These are phyloP conservation scores for Syzygium aromaticum DNA, from an alignment of 345 rosid genomes.

Conservation along the genomic window DNA sequence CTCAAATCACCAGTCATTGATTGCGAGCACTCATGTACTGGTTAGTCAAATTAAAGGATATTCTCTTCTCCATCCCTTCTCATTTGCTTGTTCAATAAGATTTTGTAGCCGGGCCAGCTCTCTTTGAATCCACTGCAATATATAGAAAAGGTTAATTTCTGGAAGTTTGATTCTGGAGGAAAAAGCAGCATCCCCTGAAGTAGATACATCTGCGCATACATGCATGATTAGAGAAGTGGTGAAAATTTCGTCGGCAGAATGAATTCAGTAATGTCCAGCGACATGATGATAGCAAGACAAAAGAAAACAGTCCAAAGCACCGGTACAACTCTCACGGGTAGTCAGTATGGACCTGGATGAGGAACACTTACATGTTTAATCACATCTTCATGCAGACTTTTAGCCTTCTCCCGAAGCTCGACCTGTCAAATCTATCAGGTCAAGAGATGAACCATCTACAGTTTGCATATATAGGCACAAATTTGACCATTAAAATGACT, in stretches of 20 bases:
- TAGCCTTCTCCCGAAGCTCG: constrained; percentile 38
- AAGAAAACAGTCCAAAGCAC: not conserved
- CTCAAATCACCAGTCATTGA: not conserved
- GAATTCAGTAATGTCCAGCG: not conserved
- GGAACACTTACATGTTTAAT: constrained; percentile 32
- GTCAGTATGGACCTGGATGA: not conserved
- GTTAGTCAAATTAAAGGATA: constrained; percentile 30
- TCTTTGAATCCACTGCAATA: constrained; percentile 31
- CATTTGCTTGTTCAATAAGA: constrained; percentile 31
- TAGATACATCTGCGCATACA: not conserved
- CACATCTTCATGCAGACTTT: constrained; percentile 38
- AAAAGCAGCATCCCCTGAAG: not conserved
- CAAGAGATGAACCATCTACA: not conserved
- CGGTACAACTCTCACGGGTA: not conserved
- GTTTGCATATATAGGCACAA: not conserved
- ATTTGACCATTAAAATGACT: not conserved
- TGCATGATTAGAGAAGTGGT: not conserved
- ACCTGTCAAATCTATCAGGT: constrained; percentile 17
- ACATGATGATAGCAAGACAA: not conserved
- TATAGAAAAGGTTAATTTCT: not conserved
- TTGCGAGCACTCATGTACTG: not conserved
- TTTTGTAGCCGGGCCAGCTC: constrained; percentile 26
- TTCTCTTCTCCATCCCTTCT: constrained; percentile 67
- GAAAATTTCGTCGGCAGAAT: not conserved
- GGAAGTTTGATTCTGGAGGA: not conserved